Percentiles rank a stretch among this genome's conserved stretches.
These are phyloP conservation scores for Pezicula radicicola DNA, from an alignment of 2,329 filamentous ascomycete genomes.

Conservation along the genomic window DNA sequence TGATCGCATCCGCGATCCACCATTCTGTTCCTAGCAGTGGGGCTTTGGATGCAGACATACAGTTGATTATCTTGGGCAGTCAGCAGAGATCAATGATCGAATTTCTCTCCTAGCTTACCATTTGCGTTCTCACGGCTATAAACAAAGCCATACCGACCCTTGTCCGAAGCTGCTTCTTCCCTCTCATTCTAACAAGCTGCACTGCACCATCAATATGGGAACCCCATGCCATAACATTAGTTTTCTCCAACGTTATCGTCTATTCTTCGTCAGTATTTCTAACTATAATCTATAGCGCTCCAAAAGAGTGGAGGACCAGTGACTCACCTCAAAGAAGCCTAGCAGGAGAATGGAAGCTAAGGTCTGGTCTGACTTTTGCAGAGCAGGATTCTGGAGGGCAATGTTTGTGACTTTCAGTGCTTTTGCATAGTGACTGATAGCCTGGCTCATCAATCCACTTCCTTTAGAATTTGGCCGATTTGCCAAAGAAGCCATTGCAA, in stretches of 20 bases:
- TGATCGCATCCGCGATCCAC: constrained; percentile 54
- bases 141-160: constrained; percentile 54
- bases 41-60: constrained; percentile 48
- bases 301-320: background rate
- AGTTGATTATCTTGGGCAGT: constrained; percentile 57
- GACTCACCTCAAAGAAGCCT: constrained; percentile 53
- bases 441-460: constrained; percentile 31
- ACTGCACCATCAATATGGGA: constrained; percentile 64
- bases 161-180: constrained; percentile 51
- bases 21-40: constrained; percentile 54
- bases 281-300: background rate
- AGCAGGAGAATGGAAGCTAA: constrained; percentile 57
- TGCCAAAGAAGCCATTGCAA: constrained; percentile 53
- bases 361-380: constrained; percentile 52
- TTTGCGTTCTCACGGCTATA: constrained; percentile 57
- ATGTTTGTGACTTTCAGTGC: constrained; percentile 50
- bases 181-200: constrained; percentile 55
- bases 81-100: constrained; percentile 31
- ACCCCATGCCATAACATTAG: constrained; percentile 57
- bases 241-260: constrained; percentile 46
- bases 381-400: constrained; percentile 48
- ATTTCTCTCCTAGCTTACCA: constrained; percentile 38
- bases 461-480: constrained; percentile 42
- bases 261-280: constrained; percentile 23
- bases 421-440: constrained; percentile 51